phyloP scores from a whole-genome alignment of 331 rosid species.

The Telfairia occidentalis region DNA sequence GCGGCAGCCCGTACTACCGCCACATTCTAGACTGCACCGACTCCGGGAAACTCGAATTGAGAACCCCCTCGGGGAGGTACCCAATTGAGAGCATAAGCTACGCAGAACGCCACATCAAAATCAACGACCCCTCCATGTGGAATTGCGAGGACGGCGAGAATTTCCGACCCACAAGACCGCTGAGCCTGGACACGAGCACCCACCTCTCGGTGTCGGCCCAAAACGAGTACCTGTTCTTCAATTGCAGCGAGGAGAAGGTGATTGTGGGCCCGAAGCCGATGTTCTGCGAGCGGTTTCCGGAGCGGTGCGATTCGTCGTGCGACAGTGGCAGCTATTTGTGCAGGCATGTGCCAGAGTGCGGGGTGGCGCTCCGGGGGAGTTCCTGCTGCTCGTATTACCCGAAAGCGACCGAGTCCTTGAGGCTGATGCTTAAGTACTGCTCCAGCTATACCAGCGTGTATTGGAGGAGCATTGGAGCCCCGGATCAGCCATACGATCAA shows the following conservation, averaged over 20 bases:
- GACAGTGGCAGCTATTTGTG: constrained; percentile 85
- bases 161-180: constrained; percentile 66
- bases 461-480: constrained; percentile 74
- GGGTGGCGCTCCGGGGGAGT: constrained; percentile 29
- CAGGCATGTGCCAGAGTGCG: constrained; percentile 71
- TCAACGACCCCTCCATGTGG: constrained; percentile 92
- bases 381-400: constrained; percentile 93
- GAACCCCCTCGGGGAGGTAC: constrained; percentile 83
- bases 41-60: constrained; percentile 44
- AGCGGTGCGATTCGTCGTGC: constrained; percentile 80
- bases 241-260: constrained; percentile 66
- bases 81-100: constrained; percentile 58
- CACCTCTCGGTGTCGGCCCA: constrained; percentile 59
- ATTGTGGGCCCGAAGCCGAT: constrained; percentile 74
- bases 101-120: constrained; percentile 59
- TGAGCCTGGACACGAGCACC: constrained; percentile 73
- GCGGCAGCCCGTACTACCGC: constrained; percentile 83
- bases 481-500: constrained; percentile 68
- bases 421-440: constrained; percentile 81
- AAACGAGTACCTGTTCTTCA: constrained; percentile 87
- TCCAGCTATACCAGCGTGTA: constrained; percentile 72
- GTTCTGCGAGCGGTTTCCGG: constrained; percentile 78
- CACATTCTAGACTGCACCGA: constrained; percentile 59
- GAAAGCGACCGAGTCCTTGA: constrained; percentile 67
- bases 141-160: constrained; percentile 49